Conservation (phyloP, 139 green algal genomes). For the Coccomyxa sp. region DNA sequence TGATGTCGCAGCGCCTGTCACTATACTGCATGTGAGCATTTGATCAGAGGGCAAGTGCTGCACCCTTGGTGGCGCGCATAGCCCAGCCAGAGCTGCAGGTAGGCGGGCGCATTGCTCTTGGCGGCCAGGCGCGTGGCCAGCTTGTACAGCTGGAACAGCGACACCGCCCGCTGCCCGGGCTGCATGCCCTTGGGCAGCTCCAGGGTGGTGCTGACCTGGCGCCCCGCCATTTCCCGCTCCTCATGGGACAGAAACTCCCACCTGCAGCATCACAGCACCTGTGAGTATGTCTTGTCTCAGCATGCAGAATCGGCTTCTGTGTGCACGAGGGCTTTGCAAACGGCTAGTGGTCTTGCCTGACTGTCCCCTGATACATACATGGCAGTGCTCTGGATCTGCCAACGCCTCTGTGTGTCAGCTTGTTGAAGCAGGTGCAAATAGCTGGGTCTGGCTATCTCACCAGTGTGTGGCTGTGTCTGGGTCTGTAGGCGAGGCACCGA, state of each 20-base stretch:
- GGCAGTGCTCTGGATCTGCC: too few species aligned
- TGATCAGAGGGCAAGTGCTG: neutral
- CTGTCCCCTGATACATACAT: too few species aligned
- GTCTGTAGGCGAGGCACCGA: too few species aligned
- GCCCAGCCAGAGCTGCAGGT: slow-evolving; percentile 74
- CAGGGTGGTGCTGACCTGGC: neutral
- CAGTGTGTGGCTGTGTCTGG: too few species aligned
- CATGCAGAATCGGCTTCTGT: too few species aligned
- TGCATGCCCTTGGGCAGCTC: neutral
- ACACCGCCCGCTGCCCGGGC: neutral
- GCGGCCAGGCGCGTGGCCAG: slow-evolving; percentile 68
- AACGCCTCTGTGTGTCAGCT: too few species aligned
- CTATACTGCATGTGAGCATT: neutral
- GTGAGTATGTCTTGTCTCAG: too few species aligned
- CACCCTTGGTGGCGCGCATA: slow-evolving; percentile 72
- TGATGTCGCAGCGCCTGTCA: neutral
- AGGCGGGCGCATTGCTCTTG: slow-evolving; percentile 44
- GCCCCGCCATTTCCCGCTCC: neutral
- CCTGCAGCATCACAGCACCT: neutral
- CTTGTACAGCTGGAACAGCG: slow-evolving; percentile 64
- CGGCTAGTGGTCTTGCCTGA: too few species aligned
- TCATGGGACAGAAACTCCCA: neutral
- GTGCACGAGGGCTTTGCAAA: too few species aligned
- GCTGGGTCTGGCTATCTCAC: too few species aligned
- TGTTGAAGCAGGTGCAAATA: too few species aligned